phyloP scores from a whole-genome alignment of 306 rosid genomes.

The Astragalus membranaceus region DNA sequence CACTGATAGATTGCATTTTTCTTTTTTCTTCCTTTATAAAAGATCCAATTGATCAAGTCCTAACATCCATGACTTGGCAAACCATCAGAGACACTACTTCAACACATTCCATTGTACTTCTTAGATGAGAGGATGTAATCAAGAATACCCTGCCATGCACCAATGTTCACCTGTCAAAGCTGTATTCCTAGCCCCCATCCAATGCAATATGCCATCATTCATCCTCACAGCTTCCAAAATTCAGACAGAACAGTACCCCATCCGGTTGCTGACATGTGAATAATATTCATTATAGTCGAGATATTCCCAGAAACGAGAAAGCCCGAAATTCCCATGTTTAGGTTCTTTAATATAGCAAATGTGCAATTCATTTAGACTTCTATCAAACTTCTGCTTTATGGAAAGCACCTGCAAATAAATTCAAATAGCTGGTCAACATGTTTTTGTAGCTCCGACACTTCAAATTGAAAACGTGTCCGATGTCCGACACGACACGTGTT shows the following conservation, averaged over 20 bases:
- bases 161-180: background rate
- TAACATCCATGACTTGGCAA: background rate
- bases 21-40: background rate
- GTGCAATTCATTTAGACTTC: conserved; percentile 65
- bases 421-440: conserved; percentile 7
- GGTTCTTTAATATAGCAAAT: conserved; percentile 58
- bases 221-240: background rate
- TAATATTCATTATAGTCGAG: conserved; percentile 69
- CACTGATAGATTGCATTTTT: background rate
- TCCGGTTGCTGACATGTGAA: conserved; percentile 38
- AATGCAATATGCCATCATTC: background rate
- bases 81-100: background rate
- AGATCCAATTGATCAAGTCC: conserved; percentile 2
- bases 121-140: background rate
- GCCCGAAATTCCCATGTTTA: conserved; percentile 54
- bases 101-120: background rate
- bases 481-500: no score
- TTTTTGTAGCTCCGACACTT: no score
- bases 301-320: conserved; percentile 75
- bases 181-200: background rate
- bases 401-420: conserved; percentile 57
- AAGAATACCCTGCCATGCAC: conserved; percentile 2
- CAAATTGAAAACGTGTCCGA: no score
- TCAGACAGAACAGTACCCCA: conserved; percentile 28
- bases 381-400: conserved; percentile 62